Base-by-base conservation (phyloP, 1,284 basidiomycete species). In the Fereydounia khargensis region DNA sequence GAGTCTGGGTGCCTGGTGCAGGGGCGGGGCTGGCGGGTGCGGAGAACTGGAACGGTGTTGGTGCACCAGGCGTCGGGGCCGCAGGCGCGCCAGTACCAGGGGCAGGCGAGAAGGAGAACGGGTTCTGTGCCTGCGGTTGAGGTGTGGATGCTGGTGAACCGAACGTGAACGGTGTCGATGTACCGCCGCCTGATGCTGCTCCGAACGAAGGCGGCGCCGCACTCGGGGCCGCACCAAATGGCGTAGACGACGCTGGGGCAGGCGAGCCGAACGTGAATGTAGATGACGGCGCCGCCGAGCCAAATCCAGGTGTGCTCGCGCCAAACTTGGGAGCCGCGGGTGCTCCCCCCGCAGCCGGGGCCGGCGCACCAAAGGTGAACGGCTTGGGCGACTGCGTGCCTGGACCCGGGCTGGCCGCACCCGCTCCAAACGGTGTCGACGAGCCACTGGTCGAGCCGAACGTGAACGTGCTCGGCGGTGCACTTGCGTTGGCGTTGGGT, bases 331-430 rank as follows among this genome's bases (percentile, higher is more conserved):
- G 50, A 19, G 47, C 20, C n/a, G 42, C 25, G n/a, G n/a, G n/a
- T 17, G 25, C 11, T 3, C 14, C 3, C 9, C 28, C 24, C 3
- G 16, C 16, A 5, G 32, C 14, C 4, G 42, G 32, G 13, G 38
- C 13, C 6, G 49, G 18, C 7, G 55, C 40, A 13, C 54, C 54
- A 6, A 58, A 60, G 16, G 47, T 38, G 39, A 60, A 60, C 19
- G 42, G 38, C 13, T 23, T 36, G 20, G 19, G 31, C 31, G 31
- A 18, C 31, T 33, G 31, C 18, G 17, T 28, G n/a, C n/a, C 11
- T 10, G 39, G 7, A 9, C 23, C 25, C 14, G 25, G 17, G 18
- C 20, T 25, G n/a, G 35, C 6, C 18, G 35, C 20, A 4, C 39
- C 25, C 2, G 38, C 25, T 13, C 48, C 54, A 27, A 51, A 57